phyloP scores from a whole-genome alignment of 495 filamentous ascomycete species.

The Jackrogersella multiformis region DNA sequence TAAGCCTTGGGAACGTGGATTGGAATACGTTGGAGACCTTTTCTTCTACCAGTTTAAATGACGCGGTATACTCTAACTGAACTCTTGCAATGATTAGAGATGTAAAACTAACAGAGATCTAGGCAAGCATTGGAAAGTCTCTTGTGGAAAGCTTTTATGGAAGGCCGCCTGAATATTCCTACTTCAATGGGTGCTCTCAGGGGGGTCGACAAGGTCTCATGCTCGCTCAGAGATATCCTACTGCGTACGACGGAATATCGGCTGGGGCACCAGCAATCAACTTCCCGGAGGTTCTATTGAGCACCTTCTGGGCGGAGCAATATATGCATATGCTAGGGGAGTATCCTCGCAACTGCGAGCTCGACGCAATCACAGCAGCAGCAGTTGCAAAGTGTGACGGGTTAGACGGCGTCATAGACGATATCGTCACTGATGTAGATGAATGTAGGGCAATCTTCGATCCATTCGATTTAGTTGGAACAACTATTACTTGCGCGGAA shows the following conservation, averaged over 20 bases:
- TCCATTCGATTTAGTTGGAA: constrained; percentile 41
- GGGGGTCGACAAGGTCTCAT: constrained; percentile 57
- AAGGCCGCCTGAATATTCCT: constrained; percentile 47
- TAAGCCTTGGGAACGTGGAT: constrained; percentile 16
- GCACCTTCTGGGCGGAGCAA: constrained; percentile 41
- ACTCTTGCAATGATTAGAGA: neutral
- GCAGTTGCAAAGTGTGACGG: constrained; percentile 51
- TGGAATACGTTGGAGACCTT: constrained; percentile 26
- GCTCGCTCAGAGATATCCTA: constrained; percentile 56
- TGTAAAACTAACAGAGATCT: constrained; percentile 1
- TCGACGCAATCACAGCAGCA: constrained; percentile 44
- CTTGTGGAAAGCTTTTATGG: constrained; percentile 50
- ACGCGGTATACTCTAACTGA: constrained; percentile 11
- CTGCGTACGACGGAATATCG: constrained; percentile 53
- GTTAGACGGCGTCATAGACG: constrained; percentile 51
- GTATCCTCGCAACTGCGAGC: constrained; percentile 46
- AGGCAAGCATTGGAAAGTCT: constrained; percentile 49
- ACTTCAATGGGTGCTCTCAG: constrained; percentile 58
- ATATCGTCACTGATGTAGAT: constrained; percentile 43
- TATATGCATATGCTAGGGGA: constrained; percentile 44
- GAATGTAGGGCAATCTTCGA: constrained; percentile 45
- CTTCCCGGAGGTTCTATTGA: constrained; percentile 37
- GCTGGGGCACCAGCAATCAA: constrained; percentile 51
- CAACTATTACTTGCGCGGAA: constrained; percentile 27
- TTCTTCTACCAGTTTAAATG: constrained; percentile 25